phyloP scores from a whole-genome alignment of 148 eudicot genomes.

The Rheum nobile region DNA sequence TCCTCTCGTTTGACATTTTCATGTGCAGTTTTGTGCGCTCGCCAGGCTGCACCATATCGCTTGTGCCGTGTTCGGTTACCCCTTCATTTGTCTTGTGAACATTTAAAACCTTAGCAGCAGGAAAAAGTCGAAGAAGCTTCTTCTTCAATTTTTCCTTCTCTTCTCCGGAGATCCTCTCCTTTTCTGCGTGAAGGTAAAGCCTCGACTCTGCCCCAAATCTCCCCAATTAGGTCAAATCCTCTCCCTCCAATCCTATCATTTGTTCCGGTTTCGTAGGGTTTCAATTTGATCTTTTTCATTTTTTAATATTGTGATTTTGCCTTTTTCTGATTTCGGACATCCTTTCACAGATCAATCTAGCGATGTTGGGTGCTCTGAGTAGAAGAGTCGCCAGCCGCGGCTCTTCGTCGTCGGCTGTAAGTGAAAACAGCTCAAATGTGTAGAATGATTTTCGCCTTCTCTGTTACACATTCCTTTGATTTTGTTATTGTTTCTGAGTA shows the following conservation, averaged over 20 bases:
- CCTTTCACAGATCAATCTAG: not conserved
- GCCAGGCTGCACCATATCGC: not conserved
- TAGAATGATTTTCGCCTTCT: not conserved
- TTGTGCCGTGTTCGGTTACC: not conserved
- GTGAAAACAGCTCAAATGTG: conserved; percentile 8
- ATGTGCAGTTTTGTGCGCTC: conserved; percentile 4
- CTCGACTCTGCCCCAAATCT: not conserved
- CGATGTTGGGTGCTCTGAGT: conserved; percentile 15
- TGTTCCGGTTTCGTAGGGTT: not conserved
- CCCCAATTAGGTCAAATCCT: not conserved
- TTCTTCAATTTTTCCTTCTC: not conserved
- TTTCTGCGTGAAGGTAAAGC: not conserved
- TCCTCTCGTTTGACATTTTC: not conserved
- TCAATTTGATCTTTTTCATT: not conserved
- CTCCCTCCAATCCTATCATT: not conserved
- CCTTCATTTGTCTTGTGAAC: not conserved
- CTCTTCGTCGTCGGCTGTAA: conserved; percentile 14
- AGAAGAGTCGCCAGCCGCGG: conserved; percentile 18
- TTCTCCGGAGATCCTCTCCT: not conserved
- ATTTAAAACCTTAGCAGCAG: not conserved
- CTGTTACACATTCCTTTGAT: not conserved
- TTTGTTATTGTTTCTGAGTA: not conserved
- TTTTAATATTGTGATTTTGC: not conserved
- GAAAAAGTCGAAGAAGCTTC: not conserved
- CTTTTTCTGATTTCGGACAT: conserved; percentile 1